Base-by-base conservation (phyloP, 805 yeast species). In the Ogataea pini region DNA sequence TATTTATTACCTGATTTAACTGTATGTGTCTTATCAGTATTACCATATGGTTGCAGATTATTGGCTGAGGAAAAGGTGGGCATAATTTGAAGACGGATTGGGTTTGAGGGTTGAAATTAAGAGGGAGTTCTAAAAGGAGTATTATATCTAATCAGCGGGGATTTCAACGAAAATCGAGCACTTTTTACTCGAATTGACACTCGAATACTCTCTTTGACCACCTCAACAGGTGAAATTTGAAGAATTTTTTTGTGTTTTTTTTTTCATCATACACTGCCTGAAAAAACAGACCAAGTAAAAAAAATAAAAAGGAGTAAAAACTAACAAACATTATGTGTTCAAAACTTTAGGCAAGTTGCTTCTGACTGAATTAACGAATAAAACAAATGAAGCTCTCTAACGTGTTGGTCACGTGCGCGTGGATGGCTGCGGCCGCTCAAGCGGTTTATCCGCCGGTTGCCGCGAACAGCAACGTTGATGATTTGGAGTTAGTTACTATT, bases 391-490 rank as follows among this genome's bases (percentile, higher is more conserved):
- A 48, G 47, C 27, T 49, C 2, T 41, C 46, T 6, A 39, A 33
- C 3, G 19, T 52, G 19, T 32, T 51, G 43, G 40, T 51, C 27
- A 31, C 47, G 16, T 41, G 41, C 16, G 50, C 37, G 16, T 14
- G 42, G 16, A 28, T 48, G 16, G 33, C 48, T 5, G 25, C 12
- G n/a, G 36, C 50, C 9, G 55, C 41, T 7, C 22, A 29, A 9
- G 62, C 59, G 4, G 56, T 58, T n/a, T 58, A 58, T 45, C 62
- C 61, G 22, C 52, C 58, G 3, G 56, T 54, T 7, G 32, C 44
- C 2, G 48, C 40, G 12, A 59, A 51, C 46, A 32, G 48, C 9
- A 25, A 47, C 5, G 47, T 49, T 12, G 46, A 32, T 3, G 42
- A 33, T 10, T 31, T 49, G n/a, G 56, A 58, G 18, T 47, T 56